Conservation (phyloP, 192 early-diverging fungal genomes). For the Entomortierella chlamydospora region DNA sequence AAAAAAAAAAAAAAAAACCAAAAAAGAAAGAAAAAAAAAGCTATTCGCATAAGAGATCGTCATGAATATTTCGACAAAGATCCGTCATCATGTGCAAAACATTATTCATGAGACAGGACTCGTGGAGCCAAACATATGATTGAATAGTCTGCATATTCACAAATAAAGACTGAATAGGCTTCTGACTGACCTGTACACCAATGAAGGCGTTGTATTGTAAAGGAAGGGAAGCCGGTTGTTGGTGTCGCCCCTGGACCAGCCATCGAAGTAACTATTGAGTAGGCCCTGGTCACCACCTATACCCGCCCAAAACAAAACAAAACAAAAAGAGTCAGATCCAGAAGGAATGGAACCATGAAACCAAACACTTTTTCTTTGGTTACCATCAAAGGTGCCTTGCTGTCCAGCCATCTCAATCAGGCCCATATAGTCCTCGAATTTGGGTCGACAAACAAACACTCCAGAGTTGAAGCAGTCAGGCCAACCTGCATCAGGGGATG, state of each 20-base stretch:
- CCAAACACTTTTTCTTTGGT: not conserved
- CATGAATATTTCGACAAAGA: too few relatives aligned
- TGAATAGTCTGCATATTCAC: too few relatives aligned
- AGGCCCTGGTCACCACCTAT: slow-evolving; percentile 94
- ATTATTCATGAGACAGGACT: too few relatives aligned
- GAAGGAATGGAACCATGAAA: not conserved
- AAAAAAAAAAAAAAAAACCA: too few relatives aligned
- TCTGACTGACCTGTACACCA: slow-evolving; percentile 78
- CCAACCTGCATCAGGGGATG: slow-evolving; percentile 95
- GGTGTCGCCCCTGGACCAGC: slow-evolving; percentile 73
- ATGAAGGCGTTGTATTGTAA: slow-evolving; percentile 89
- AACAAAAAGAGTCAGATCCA: not conserved
- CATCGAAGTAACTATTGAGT: slow-evolving; percentile 87
- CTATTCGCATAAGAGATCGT: too few relatives aligned
- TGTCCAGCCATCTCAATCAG: slow-evolving; percentile 63
- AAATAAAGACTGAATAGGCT: too few relatives aligned
- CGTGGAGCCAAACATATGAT: too few relatives aligned
- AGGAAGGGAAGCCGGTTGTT: slow-evolving; percentile 85
- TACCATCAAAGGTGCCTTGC: slow-evolving; percentile 89
- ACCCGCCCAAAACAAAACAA: not conserved
- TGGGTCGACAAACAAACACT: slow-evolving; percentile 83
- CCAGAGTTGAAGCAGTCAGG: slow-evolving; percentile 98
- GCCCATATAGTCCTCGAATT: slow-evolving; percentile 59
- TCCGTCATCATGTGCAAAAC: too few relatives aligned
- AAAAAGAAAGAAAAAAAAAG: too few relatives aligned